phyloP scores from a whole-genome alignment of 108 stramenopile genomes.

The Mediolabrus comicus region DNA sequence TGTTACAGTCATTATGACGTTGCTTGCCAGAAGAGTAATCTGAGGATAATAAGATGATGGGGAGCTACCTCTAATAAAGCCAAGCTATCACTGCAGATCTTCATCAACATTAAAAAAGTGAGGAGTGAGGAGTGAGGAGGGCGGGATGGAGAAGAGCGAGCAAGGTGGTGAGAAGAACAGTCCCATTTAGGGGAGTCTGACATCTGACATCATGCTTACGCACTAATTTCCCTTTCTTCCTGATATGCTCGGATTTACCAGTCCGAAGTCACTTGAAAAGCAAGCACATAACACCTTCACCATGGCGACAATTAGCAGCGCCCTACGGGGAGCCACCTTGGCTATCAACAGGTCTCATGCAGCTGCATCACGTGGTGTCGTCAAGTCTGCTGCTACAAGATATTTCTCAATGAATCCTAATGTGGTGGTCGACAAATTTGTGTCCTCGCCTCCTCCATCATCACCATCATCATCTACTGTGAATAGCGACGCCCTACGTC shows the following conservation, averaged over 20 bases:
- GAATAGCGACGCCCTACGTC: conserved; percentile 9
- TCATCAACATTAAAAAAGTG: no score
- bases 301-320: conserved; percentile 5
- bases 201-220: not conserved
- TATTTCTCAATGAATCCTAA: conserved; percentile 24
- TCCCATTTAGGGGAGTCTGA: not conserved
- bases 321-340: conserved; percentile 5
- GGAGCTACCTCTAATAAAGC: no score
- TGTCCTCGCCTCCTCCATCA: conserved; percentile 10
- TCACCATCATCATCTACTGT: not conserved
- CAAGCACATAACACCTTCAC: not conserved
- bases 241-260: not conserved
- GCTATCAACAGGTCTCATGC: conserved; percentile 5
- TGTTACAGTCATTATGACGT: not conserved
- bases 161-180: not conserved
- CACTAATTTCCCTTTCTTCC: not conserved
- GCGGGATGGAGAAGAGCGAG: no score
- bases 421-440: conserved; percentile 35
- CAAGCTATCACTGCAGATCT: no score
- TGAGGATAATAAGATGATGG: no score
- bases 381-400: not conserved
- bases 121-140: no score
- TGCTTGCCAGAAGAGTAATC: not conserved
- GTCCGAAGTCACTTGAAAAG: no score
- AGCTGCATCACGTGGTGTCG: not conserved